These are phyloP conservation scores for Collybia mongolica DNA, from an alignment of 768 basidiomycete species.

Conservation along the genomic window DNA sequence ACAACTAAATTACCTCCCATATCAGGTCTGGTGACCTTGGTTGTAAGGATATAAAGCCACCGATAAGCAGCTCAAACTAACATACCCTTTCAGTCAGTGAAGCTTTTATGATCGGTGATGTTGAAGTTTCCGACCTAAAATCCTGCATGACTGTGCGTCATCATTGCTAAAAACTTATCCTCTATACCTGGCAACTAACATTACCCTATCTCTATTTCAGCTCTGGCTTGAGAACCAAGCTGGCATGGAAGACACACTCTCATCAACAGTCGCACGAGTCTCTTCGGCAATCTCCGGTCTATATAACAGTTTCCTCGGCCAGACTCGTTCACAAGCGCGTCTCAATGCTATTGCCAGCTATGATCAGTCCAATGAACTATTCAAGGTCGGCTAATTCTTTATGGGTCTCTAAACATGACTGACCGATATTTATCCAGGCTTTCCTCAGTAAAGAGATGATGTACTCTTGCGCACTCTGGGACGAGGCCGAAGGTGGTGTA, in stretches of 20 bases:
- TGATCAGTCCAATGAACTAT: constrained; percentile 89
- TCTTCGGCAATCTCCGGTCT: constrained; percentile 60
- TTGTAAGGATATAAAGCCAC: constrained; percentile 40
- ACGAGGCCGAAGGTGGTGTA: constrained; percentile 76
- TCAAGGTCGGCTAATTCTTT: constrained; percentile 46
- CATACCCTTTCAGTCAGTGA: constrained; percentile 53
- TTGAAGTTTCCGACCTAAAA: constrained; percentile 59
- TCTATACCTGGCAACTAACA: constrained; percentile 6
- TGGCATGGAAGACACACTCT: constrained; percentile 56
- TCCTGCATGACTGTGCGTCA: constrained; percentile 59
- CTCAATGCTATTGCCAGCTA: constrained; percentile 85
- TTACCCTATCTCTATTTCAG: constrained; percentile 27
- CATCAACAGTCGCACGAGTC: constrained; percentile 53
- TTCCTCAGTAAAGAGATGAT: constrained; percentile 91
- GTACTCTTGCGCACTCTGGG: constrained; percentile 90
- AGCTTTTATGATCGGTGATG: constrained; percentile 73
- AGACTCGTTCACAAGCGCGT: constrained; percentile 71
- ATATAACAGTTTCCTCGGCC: constrained; percentile 72
- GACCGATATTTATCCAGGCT: constrained; percentile 36
- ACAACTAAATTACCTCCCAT: constrained; percentile 11
- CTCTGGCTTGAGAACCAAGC: constrained; percentile 67
- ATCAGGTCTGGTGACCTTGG: constrained; percentile 60
- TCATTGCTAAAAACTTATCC: constrained; percentile 6
- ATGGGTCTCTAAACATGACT: neutral
- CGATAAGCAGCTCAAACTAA: constrained; percentile 7